Conservation (phyloP, 2,329 filamentous ascomycete genomes). For the Xylariaceae sp. region DNA sequence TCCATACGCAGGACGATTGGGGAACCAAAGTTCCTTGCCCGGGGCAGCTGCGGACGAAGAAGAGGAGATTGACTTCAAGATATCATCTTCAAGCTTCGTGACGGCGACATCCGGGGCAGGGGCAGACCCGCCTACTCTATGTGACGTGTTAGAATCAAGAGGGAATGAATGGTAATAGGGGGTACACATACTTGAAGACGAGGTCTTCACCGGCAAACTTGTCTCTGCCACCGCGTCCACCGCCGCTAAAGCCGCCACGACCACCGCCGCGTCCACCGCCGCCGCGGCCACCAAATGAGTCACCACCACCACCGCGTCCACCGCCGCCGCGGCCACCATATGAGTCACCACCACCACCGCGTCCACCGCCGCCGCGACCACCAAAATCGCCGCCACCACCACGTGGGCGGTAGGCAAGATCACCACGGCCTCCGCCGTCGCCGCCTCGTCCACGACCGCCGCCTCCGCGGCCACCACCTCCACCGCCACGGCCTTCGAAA, state of each 20-base stretch:
- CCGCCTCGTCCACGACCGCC: neutral
- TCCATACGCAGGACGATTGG: constrained; percentile 47
- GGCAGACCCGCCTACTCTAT: constrained; percentile 12
- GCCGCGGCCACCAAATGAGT: neutral
- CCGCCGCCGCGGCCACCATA: constrained; percentile 20
- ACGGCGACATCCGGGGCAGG: constrained; percentile 29
- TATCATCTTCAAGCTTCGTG: constrained; percentile 38
- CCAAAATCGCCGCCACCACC: constrained; percentile 5
- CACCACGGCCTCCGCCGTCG: neutral
- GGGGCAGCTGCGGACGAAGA: constrained; percentile 16
- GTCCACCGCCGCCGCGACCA: neutral
- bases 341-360: neutral
- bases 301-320: neutral
- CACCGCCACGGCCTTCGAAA: constrained; percentile 19
- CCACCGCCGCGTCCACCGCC: constrained; percentile 17
- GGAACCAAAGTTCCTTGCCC: constrained; percentile 32
- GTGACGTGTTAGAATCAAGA: constrained; percentile 8
- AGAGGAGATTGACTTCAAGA: constrained; percentile 33
- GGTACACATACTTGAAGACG: constrained; percentile 32
- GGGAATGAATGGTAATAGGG: neutral
- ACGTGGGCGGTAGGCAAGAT: neutral
- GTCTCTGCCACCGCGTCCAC: constrained; percentile 15
- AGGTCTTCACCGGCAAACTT: constrained; percentile 25
- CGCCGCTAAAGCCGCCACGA: constrained; percentile 2
- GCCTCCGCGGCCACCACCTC: constrained; percentile 11